Base-by-base conservation (phyloP, 192 early-diverging fungal species). In the Mortierella claussenii region DNA sequence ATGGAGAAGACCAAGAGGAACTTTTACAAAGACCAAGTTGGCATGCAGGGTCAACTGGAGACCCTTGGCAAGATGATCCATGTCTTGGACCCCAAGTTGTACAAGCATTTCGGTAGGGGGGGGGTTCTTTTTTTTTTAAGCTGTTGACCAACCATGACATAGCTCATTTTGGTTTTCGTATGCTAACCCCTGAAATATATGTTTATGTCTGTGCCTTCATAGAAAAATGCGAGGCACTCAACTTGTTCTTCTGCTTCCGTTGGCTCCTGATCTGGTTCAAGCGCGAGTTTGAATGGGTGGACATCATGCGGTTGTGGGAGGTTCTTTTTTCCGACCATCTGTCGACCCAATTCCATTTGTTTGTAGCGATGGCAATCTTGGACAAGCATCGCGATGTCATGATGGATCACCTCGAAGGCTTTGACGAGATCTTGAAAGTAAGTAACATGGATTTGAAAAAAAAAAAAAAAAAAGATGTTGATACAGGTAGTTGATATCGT, bases 201-300 rank as follows among this genome's bases (percentile, higher is more conserved):
- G 2, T 21, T 26, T 26, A 21, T 20, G 2, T 28, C 13, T 58
- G 30, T 42, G 1, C 15, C 28, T 33, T 52, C 23, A 34, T 76
- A 81, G 89, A 94, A 50, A 79, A 75, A 33, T 89, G 87, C 55
- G 96, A 98, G 36, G 89, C 93, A 1, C 82, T 88, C 55, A 97
- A 99, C 79, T 85, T 99, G 63, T 99, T 99, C 69, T 96, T 91
- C 78, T 98, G 96, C 80, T 99, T 98, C 86, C 92, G 98, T 33
- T 99, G 97, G 97, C 82, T 99, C 20, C 70, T 99, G 36, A 89
- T 99, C 30, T 93, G 93, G 83, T 99, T 97, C 78, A 99, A 99
- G 79, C 90, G 98, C 46, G 98, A 99, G 79, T 98, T 98, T 62
- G 80, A 86, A 60, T 97, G 94, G 85, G 84, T 89, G 4, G 92